phyloP scores from a whole-genome alignment of 768 basidiomycete species.

The Russula emetica region DNA sequence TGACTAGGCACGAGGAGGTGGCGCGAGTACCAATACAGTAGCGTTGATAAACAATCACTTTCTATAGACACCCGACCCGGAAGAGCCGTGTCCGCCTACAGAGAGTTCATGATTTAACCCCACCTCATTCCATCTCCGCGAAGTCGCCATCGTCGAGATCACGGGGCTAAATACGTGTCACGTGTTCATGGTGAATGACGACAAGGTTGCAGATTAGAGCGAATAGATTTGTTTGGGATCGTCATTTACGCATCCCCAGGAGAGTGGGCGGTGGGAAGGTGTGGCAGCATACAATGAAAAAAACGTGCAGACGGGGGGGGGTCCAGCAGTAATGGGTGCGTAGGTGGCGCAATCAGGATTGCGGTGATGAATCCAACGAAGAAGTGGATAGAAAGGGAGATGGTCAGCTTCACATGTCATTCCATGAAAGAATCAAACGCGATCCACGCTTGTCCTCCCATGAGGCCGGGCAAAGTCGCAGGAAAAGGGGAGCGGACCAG shows the following conservation, averaged over 20 bases:
- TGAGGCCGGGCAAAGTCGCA: slow-evolving; percentile 8
- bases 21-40: neutral
- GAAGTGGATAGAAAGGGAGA: slow-evolving; percentile 12
- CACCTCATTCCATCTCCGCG: slow-evolving; percentile 57
- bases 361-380: slow-evolving; percentile 6
- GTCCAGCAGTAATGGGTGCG: slow-evolving; percentile 10
- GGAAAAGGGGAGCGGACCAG: slow-evolving; percentile 9
- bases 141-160: slow-evolving; percentile 95
- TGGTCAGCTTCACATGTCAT: slow-evolving; percentile 15
- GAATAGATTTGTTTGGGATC: neutral
- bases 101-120: neutral
- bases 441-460: slow-evolving; percentile 15
- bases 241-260: neutral
- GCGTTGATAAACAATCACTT: neutral
- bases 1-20: slow-evolving; percentile 7
- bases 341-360: slow-evolving; percentile 19
- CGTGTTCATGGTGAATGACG: slow-evolving; percentile 4
- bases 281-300: neutral
- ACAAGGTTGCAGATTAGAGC: neutral
- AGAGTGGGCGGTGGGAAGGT: slow-evolving; percentile 5
- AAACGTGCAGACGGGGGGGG: slow-evolving; percentile 13
- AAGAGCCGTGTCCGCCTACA: neutral
- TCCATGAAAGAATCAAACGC: slow-evolving; percentile 17
- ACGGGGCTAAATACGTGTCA: slow-evolving; percentile 54
- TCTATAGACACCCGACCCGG: neutral